Evolutionary conservation across 2,329 filamentous ascomycete genomes (phyloP).

Genomic region (Ophiostoma perfectum): DNA sequence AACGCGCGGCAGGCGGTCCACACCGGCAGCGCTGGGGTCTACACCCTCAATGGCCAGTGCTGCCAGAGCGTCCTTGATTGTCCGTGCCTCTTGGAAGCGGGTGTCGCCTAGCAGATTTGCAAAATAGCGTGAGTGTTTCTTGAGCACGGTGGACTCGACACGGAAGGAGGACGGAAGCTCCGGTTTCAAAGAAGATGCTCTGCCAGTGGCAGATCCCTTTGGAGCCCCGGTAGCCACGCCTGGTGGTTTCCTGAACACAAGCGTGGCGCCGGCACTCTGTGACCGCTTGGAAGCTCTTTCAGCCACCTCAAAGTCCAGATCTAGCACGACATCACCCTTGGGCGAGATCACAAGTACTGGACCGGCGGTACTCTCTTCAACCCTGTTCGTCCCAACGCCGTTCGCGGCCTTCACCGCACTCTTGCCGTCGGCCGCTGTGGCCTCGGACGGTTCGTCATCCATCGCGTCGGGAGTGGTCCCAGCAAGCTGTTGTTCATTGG

Average conservation of each 20-base stretch:
- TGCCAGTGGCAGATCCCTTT: constrained; percentile 22
- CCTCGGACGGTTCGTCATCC: constrained; percentile 28
- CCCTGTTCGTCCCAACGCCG: neutral
- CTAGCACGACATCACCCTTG: constrained; percentile 60
- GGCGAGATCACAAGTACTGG: constrained; percentile 44
- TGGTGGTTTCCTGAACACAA: neutral
- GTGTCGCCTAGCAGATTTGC: constrained; percentile 58
- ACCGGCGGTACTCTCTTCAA: neutral
- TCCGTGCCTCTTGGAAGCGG: constrained; percentile 57
- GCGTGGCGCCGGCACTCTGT: neutral
- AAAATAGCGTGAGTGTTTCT: constrained; percentile 64
- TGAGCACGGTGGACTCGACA: constrained; percentile 53
- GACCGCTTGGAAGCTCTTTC: constrained; percentile 36
- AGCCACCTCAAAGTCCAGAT: constrained; percentile 54
- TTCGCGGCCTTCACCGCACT: constrained; percentile 20
- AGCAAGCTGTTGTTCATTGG: constrained; percentile 19
- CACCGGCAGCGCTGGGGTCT: constrained; percentile 42
- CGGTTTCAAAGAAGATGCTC: constrained; percentile 30
- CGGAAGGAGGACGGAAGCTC: constrained; percentile 49
- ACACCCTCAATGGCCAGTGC: constrained; percentile 44
- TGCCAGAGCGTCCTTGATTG: constrained; percentile 48
- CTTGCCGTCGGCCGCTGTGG: constrained; percentile 17
- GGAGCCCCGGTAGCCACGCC: constrained; percentile 23
- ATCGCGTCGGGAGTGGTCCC: constrained; percentile 23
- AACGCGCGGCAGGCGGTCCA: constrained; percentile 57